Percentiles rank a stretch among this genome's conserved stretches.
These are phyloP conservation scores for Dioscorea cayenensis DNA, from an alignment of 116 monocot species.

Conservation along the genomic window DNA sequence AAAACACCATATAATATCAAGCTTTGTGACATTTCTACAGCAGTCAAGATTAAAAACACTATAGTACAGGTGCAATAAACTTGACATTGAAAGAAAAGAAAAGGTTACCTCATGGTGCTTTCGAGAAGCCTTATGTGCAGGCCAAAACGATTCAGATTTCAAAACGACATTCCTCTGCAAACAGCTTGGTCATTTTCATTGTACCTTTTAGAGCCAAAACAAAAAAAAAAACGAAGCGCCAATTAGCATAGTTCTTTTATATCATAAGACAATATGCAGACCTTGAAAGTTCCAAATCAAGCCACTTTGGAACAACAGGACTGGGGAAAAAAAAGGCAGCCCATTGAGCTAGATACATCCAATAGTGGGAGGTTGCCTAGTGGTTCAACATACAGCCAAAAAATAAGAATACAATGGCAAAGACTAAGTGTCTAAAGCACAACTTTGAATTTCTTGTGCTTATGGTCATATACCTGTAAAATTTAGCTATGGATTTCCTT, in stretches of 20 bases:
- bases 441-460: too few species aligned
- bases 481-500: too few species aligned
- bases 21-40: not conserved
- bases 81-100: not conserved
- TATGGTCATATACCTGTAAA: too few species aligned
- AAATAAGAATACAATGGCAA: too few species aligned
- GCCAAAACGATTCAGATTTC: conserved; percentile 89
- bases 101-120: conserved; percentile 80
- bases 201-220: conserved; percentile 35
- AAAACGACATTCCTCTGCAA: conserved; percentile 77
- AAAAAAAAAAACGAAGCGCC: not conserved
- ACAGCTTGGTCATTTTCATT: conserved; percentile 83
- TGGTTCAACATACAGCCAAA: too few species aligned
- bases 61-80: not conserved
- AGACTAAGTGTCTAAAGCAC: too few species aligned
- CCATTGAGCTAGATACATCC: too few species aligned
- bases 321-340: not conserved
- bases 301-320: not conserved
- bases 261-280: too few species aligned
- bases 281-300: not conserved
- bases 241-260: not conserved
- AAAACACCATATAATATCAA: not conserved
- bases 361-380: too few species aligned
- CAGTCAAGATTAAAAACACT: not conserved
- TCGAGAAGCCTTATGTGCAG: conserved; percentile 79